Conservation (phyloP, 768 basidiomycete genomes). For the Lentinula sp. region DNA sequence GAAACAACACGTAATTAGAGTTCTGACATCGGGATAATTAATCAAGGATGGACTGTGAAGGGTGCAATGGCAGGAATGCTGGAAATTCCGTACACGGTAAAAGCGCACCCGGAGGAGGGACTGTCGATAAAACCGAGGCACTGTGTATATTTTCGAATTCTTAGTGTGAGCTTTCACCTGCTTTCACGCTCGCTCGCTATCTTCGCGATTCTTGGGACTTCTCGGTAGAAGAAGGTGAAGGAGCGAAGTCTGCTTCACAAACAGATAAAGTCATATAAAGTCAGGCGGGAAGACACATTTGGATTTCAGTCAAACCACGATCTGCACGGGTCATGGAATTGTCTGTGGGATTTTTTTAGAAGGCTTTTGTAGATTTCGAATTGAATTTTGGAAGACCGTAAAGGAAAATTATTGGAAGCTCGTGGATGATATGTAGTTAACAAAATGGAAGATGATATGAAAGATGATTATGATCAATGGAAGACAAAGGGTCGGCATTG, state of each 20-base stretch:
- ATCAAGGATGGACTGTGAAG: neutral
- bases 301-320: neutral
- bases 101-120: neutral
- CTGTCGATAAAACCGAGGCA: neutral
- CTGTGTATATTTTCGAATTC: neutral
- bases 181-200: neutral
- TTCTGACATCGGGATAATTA: constrained; percentile 6
- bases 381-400: no score
- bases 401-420: no score
- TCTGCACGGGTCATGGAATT: neutral
- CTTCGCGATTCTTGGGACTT: neutral
- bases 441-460: neutral
- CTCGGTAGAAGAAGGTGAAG: neutral
- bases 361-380: neutral
- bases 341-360: neutral
- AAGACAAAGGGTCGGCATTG: neutral
- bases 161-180: neutral
- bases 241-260: neutral
- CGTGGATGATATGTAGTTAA: no score
- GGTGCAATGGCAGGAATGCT: neutral
- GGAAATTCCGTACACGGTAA: neutral
- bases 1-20: neutral
- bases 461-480: neutral
- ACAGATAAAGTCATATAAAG: neutral
- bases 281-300: neutral